These are phyloP conservation scores for Thymus quinquecostatus DNA, from an alignment of 257 asterid species.

Conservation along the genomic window DNA sequence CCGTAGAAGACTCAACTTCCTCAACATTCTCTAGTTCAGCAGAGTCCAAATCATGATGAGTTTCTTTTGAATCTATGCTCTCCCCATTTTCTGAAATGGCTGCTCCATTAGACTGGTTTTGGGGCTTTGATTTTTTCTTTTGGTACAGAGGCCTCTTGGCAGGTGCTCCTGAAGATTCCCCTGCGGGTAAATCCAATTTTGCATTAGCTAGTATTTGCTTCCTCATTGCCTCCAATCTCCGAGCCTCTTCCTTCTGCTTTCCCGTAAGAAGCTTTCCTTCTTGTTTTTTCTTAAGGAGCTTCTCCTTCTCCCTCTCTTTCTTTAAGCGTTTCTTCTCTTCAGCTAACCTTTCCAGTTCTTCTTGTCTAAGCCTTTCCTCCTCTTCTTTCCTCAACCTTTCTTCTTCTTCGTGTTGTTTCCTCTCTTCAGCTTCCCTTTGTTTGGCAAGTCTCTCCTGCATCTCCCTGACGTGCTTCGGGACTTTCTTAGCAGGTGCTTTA, in stretches of 20 bases:
- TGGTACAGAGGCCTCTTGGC: conserved; percentile 75
- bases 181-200: conserved; percentile 47
- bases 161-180: conserved; percentile 55
- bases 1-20: conserved; percentile 42
- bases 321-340: conserved; percentile 87
- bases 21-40: conserved; percentile 46
- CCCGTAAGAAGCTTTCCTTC: conserved; percentile 85
- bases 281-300: conserved; percentile 72
- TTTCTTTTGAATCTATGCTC: conserved; percentile 45
- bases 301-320: conserved; percentile 91
- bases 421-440: conserved; percentile 79
- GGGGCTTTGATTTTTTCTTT: conserved; percentile 73
- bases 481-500: conserved; percentile 61
- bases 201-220: conserved; percentile 79
- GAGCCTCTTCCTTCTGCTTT: conserved; percentile 93
- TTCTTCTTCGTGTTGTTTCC: conserved; percentile 76
- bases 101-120: conserved; percentile 66
- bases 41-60: conserved; percentile 46
- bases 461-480: conserved; percentile 80
- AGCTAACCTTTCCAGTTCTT: conserved; percentile 70
- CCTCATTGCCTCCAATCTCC: conserved; percentile 85
- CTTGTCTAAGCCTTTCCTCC: conserved; percentile 73
- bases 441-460: conserved; percentile 89
- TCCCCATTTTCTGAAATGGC: conserved; percentile 48
- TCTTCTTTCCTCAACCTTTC: conserved; percentile 87